phyloP scores from a whole-genome alignment of 2,329 filamentous ascomycete species.

The Aspergillus uvarum region DNA sequence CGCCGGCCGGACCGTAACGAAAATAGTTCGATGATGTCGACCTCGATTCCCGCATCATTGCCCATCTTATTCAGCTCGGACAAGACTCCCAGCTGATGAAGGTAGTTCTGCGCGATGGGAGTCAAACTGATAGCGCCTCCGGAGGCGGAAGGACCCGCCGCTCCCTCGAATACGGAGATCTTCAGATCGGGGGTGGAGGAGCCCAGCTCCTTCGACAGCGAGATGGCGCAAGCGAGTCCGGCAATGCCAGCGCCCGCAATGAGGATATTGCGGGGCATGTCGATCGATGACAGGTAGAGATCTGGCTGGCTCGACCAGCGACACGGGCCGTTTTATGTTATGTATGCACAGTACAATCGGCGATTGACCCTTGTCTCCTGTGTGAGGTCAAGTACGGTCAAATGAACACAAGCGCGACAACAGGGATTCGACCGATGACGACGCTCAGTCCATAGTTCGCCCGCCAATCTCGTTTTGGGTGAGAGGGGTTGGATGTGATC shows the following conservation, averaged over 20 bases:
- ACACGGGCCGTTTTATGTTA: not conserved
- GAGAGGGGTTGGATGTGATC: not conserved
- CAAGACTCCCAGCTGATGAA: slow-evolving; percentile 36
- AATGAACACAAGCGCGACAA: not conserved
- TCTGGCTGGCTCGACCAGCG: not conserved
- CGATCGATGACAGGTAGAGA: not conserved
- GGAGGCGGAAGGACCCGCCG: slow-evolving; percentile 28
- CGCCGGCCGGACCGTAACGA: slow-evolving; percentile 32
- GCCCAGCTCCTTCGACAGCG: slow-evolving; percentile 21
- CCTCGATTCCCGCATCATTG: slow-evolving; percentile 30
- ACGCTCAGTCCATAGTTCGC: not conserved
- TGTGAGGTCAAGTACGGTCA: not conserved
- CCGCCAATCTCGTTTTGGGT: not conserved
- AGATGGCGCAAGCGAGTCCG: slow-evolving; percentile 22
- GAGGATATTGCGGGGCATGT: slow-evolving; percentile 19
- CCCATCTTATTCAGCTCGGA: slow-evolving; percentile 30
- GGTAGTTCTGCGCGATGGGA: slow-evolving; percentile 36
- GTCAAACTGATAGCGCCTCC: slow-evolving; percentile 41
- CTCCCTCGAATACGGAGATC: slow-evolving; percentile 33
- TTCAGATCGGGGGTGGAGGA: slow-evolving; percentile 14
- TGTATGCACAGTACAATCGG: not conserved
- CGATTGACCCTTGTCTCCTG: not conserved
- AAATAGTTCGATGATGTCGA: slow-evolving; percentile 33
- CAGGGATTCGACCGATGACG: not conserved
- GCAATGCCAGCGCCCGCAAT: slow-evolving; percentile 25